Percentiles rank a stretch among this genome's conserved stretches.
These are phyloP conservation scores for Mitosporidium daphniae DNA, from an alignment of 371 early-diverging fungal species.

Conservation along the genomic window DNA sequence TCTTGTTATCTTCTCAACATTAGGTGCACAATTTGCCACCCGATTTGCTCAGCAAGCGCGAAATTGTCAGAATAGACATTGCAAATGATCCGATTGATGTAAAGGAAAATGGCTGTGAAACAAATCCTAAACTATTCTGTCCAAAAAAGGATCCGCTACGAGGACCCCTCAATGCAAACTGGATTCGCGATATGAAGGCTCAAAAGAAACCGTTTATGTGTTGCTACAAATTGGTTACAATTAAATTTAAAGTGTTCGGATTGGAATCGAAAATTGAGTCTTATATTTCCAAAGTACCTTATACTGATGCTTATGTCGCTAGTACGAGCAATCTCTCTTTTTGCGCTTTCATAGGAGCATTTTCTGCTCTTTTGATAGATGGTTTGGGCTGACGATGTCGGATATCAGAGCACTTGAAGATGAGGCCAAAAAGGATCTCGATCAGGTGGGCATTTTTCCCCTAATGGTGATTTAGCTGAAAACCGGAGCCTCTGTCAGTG, in stretches of 20 bases:
- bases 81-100: neutral
- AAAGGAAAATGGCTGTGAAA: neutral
- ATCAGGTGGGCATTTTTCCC: no score
- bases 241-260: conserved; percentile 7
- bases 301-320: no score
- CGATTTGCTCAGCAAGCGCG: conserved; percentile 1
- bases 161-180: conserved; percentile 1
- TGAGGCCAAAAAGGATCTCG: conserved; percentile 1
- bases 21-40: neutral
- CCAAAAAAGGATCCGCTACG: conserved; percentile 2
- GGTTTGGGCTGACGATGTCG: conserved; percentile 5
- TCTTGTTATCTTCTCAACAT: conserved; percentile 1
- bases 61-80: conserved; percentile 2
- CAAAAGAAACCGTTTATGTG: conserved; percentile 4
- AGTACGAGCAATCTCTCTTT: no score
- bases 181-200: conserved; percentile 1
- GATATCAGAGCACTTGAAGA: conserved; percentile 5
- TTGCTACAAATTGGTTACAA: conserved; percentile 7
- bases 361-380: conserved; percentile 6
- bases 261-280: conserved; percentile 7
- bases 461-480: no score
- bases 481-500: no score
- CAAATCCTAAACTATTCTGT: conserved; percentile 2
- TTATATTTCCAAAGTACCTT: conserved; percentile 4
- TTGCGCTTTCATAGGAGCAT: conserved; percentile 6